Evolutionary conservation across 805 yeast species (phyloP).

Genomic region (Sugiyamaella floridensis): DNA sequence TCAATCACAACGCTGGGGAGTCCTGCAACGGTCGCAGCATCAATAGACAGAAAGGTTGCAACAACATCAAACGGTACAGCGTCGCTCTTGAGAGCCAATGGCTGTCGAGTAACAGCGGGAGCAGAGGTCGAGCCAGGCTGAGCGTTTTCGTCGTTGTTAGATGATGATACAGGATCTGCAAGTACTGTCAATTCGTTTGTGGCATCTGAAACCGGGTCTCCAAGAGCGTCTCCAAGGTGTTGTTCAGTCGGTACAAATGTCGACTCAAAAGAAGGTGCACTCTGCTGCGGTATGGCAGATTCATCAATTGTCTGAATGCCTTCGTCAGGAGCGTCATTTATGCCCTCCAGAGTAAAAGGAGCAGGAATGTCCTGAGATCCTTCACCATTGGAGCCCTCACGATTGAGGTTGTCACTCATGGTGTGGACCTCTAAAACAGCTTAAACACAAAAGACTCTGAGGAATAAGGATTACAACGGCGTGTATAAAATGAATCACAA

Average conservation of each 20-base stretch:
- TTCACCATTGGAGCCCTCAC: not conserved
- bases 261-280: not conserved
- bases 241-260: not conserved
- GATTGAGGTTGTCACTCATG: not conserved
- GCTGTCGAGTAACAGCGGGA: not conserved
- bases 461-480: not conserved
- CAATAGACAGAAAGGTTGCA: conserved; percentile 16
- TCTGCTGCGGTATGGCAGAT: too few relatives aligned
- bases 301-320: too few relatives aligned
- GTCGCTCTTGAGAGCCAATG: not conserved
- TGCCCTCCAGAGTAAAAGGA: too few relatives aligned
- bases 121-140: not conserved
- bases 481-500: not conserved
- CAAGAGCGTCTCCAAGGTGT: not conserved
- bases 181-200: too few relatives aligned
- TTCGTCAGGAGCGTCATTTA: too few relatives aligned
- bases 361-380: not conserved
- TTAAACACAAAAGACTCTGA: not conserved
- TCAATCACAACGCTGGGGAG: conserved; percentile 16
- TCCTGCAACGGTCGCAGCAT: conserved; percentile 10
- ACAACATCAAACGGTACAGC: not conserved
- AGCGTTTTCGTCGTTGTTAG: not conserved
- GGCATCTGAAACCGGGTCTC: too few relatives aligned
- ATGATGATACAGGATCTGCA: not conserved
- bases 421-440: not conserved